phyloP scores from a whole-genome alignment of 78 protist species.

The Polysphondylium violaceum region DNA sequence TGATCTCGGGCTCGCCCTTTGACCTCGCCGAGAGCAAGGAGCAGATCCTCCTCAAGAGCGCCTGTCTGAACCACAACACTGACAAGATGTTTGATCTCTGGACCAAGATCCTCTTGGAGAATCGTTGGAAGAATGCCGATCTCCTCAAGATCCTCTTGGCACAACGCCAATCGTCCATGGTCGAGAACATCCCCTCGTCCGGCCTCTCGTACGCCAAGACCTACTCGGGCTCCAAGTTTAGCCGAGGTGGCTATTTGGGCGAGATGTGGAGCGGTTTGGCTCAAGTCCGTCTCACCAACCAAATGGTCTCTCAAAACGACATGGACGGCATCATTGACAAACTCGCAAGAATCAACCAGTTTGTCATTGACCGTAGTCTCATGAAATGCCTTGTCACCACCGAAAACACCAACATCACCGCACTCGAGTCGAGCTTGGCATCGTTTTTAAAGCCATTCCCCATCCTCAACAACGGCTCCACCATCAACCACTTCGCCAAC shows the following conservation, averaged over 20 bases:
- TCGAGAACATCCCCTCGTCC: conserved; percentile 46
- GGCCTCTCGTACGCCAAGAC: conserved; percentile 62
- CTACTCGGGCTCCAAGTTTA: neutral
- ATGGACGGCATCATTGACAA: neutral
- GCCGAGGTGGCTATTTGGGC: conserved; percentile 11
- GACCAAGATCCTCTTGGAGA: conserved; percentile 28
- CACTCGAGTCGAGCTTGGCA: neutral
- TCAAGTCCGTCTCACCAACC: conserved; percentile 45
- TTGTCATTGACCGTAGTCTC: conserved; percentile 20
- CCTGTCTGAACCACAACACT: conserved; percentile 31
- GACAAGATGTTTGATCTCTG: conserved; percentile 50
- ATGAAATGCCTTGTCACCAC: conserved; percentile 42
- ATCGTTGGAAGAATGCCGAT: conserved; percentile 64
- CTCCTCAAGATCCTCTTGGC: conserved; percentile 35
- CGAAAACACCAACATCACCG: neutral
- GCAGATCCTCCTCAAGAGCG: conserved; percentile 13
- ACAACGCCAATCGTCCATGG: conserved; percentile 51
- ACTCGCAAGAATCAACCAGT: conserved; percentile 19
- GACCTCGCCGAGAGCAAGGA: neutral
- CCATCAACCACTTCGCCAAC: neutral
- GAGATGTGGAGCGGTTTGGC: conserved; percentile 53
- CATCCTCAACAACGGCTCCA: neutral
- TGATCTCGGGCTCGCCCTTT: conserved; percentile 8
- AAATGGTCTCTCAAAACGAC: conserved; percentile 12
- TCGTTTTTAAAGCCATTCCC: conserved; percentile 2